A percentile compares a stretch with the other conserved stretches of the same genome.
Conservation (phyloP, 2,329 filamentous ascomycete genomes). For the Alternaria novae-zelandiae region DNA sequence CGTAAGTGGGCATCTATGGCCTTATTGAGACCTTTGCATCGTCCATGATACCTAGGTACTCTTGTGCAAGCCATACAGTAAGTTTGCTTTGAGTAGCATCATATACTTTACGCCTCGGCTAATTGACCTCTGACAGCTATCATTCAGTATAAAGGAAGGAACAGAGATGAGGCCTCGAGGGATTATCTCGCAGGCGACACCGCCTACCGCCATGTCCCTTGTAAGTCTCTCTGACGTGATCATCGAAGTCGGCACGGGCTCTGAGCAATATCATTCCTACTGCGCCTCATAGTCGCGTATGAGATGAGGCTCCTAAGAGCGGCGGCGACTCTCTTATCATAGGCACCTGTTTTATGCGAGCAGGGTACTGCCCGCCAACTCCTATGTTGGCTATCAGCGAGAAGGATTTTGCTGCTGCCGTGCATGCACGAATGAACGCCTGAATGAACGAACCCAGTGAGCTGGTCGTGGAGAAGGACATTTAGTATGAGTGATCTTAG, state of each 20-base stretch:
- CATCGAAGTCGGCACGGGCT: neutral
- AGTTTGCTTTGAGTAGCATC: neutral
- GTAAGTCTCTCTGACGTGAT: neutral
- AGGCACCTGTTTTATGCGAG: neutral
- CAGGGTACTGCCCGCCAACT: neutral
- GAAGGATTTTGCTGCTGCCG: neutral
- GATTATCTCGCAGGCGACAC: neutral
- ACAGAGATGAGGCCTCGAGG: neutral
- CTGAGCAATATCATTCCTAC: neutral
- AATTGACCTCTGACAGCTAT: neutral
- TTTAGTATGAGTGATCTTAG: neutral
- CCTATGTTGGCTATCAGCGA: neutral
- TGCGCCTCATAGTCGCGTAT: neutral
- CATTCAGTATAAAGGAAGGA: neutral
- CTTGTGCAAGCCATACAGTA: neutral
- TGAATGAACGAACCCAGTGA: neutral
- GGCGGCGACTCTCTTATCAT: neutral
- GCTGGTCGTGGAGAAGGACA: neutral
- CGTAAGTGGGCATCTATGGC: neutral
- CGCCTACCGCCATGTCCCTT: neutral
- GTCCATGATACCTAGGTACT: neutral
- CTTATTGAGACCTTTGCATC: neutral
- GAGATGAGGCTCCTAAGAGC: neutral
- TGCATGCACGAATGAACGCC: neutral
- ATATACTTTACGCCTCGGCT: neutral